Evolutionary conservation across 2,329 filamentous ascomycete species (phyloP).

Genomic region (Pseudodiploospora longispora): DNA sequence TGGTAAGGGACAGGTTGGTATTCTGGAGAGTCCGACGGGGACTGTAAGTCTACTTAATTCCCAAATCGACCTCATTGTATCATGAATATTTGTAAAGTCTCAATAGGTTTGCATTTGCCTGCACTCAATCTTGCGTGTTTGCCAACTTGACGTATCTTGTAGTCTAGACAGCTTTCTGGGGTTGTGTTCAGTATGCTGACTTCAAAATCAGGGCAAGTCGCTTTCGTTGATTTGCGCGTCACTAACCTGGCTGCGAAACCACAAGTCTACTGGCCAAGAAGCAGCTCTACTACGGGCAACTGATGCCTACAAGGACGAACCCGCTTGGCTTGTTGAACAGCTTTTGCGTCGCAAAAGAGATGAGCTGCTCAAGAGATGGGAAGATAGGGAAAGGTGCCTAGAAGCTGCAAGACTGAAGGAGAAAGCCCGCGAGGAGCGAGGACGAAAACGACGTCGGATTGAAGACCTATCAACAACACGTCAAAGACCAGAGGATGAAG

Average conservation of each 20-base stretch:
- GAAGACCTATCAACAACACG: conserved; percentile 23
- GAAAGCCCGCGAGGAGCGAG: conserved; percentile 45
- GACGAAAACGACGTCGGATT: conserved; percentile 37
- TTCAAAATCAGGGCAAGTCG: conserved; percentile 64
- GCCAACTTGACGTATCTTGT: too few relatives aligned
- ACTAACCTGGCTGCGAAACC: conserved; percentile 81
- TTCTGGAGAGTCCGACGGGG: conserved; percentile 91
- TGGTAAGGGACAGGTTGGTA: conserved; percentile 67
- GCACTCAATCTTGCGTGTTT: too few relatives aligned
- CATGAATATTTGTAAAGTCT: too few relatives aligned
- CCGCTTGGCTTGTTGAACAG: conserved; percentile 77
- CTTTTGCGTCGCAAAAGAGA: conserved; percentile 60
- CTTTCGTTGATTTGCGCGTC: conserved; percentile 84
- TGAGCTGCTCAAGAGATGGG: conserved; percentile 57
- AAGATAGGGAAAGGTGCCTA: conserved; percentile 67
- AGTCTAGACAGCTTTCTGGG: too few relatives aligned
- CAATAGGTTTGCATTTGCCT: too few relatives aligned
- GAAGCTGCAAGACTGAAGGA: conserved; percentile 57
- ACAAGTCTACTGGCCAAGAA: conserved; percentile 58
- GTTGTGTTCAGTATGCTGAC: not conserved
- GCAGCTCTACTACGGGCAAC: conserved; percentile 38
- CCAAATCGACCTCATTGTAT: too few relatives aligned
- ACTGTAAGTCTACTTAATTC: conserved; percentile 35
- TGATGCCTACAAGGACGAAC: conserved; percentile 54
- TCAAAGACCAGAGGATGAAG: conserved; percentile 37